Evolutionary conservation across 768 basidiomycete genomes (phyloP).

Genomic region (Rhizopogon salebrosus): DNA sequence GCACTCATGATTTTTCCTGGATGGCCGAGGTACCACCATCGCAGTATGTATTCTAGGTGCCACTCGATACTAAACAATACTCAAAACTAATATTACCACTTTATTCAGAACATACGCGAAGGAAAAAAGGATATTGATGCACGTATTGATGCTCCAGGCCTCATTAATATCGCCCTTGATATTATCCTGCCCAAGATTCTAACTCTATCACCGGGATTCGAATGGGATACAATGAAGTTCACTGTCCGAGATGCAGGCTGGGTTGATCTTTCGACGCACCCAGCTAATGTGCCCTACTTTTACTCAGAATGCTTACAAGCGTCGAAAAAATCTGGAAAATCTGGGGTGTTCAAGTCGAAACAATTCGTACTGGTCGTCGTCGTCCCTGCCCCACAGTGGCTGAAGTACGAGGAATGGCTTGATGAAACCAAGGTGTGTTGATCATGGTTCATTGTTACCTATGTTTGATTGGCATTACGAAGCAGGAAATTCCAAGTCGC

Average conservation of each 20-base stretch:
- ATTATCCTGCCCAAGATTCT: neutral
- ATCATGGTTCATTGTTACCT: no score
- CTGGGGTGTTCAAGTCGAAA: slow-evolving; percentile 1
- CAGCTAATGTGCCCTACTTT: neutral
- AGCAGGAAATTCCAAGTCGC: no score
- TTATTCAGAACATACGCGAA: slow-evolving; percentile 6
- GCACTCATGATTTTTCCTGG: no score
- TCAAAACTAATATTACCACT: no score
- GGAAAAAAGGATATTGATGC: slow-evolving; percentile 6
- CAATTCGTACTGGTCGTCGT: slow-evolving; percentile 1
- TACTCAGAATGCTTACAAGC: neutral
- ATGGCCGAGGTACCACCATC: neutral
- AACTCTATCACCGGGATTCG: neutral
- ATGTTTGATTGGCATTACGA: no score
- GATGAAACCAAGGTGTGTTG: neutral
- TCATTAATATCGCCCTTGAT: neutral
- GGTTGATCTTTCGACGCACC: slow-evolving; percentile 1
- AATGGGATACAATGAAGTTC: neutral
- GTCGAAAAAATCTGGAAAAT: neutral
- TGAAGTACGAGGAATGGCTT: neutral
- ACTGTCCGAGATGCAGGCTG: neutral
- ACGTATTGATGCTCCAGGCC: neutral
- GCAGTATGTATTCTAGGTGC: slow-evolving; percentile 1
- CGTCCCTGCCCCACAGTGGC: neutral
- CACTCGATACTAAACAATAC: no score